A percentile compares a stretch with the other conserved stretches of the same genome.
Conservation (phyloP, 2,329 filamentous ascomycete genomes). For the Trichoderma polysporum region DNA sequence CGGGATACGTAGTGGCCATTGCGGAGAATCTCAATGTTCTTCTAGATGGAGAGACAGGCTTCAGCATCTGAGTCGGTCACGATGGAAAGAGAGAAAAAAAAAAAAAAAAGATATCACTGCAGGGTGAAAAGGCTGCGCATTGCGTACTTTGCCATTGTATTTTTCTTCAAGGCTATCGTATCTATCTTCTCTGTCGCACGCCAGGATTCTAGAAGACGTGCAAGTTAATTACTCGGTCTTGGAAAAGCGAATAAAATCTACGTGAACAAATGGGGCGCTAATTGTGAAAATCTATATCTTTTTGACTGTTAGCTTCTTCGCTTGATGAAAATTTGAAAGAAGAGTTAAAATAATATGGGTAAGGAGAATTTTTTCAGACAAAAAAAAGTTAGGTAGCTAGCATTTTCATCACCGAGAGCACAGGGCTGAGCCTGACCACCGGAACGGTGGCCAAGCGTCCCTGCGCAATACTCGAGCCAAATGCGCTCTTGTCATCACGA, state of each 20-base stretch:
- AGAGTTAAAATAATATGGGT: not conserved
- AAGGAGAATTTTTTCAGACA: conserved; percentile 68
- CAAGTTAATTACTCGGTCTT: conserved; percentile 31
- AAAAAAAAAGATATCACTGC: conserved; percentile 18
- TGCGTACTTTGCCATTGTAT: conserved; percentile 80
- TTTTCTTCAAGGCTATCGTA: conserved; percentile 77
- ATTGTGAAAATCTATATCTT: not conserved
- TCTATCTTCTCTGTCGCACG: conserved; percentile 89
- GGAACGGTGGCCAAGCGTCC: conserved; percentile 67
- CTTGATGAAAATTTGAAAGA: not conserved
- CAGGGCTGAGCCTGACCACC: conserved; percentile 61
- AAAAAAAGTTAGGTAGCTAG: conserved; percentile 89
- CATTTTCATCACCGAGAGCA: conserved; percentile 96
- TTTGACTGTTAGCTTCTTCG: conserved; percentile 14
- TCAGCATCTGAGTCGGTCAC: conserved; percentile 45
- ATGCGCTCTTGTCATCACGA: conserved; percentile 99
- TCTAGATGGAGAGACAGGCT: conserved; percentile 48
- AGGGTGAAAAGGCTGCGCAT: conserved; percentile 13
- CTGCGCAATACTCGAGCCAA: conserved; percentile 97
- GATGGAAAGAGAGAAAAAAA: conserved; percentile 24
- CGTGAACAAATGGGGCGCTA: not conserved
- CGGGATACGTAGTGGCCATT: conserved; percentile 96
- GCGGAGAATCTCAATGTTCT: conserved; percentile 79
- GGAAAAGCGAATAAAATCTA: not conserved
- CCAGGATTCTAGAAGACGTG: conserved; percentile 69